Base-by-base conservation (phyloP, 2,329 filamentous ascomycete genomes). In the Fonsecaea pedrosoi region DNA sequence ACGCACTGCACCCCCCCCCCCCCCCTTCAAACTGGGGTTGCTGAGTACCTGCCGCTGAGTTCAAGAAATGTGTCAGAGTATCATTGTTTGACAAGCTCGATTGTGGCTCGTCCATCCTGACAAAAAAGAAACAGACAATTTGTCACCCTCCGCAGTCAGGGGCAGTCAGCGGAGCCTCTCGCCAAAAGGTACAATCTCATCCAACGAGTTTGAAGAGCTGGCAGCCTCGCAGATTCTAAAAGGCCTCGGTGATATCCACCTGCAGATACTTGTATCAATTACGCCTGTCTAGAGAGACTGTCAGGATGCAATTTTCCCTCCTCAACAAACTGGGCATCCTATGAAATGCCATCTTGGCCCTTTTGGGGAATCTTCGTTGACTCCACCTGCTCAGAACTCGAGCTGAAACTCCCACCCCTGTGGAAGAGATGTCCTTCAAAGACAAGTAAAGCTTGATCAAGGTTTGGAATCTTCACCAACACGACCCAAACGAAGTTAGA, bases 91-190 rank as follows among this genome's bases (percentile, higher is more conserved):
- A 50, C 45, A 50, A 9, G 21, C 45, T 25, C 45, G 18, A 50
- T 40, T 57, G 21, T n/a, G 10, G 25, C 4, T 21, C 8, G 8
- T 15, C 58, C 13, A 38, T 25, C 30, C 45, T 21, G 58, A 50
- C 45, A 45, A 37, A 53, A 34, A 18, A 54, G 58, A 58, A 40
- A 37, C 25, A 25, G 45, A 25, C 45, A 55, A 37, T 55, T 55
- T 34, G 54, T 55, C 54, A 37, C 35, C 8, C 4, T n/a, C 18
- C 18, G 45, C 45, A 25, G 45, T 50, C 21, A 25, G 38, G 15
- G 15, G 13, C 38, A 42, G 45, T 50, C 45, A 50, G 45, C n/a
- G 40, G 40, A 18, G 15, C 40, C 15, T 45, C 37, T 45, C 40
- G 40, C 15, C 21, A 45, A 21, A 45, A 10, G 21, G 37, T 38